Conservation (phyloP, 768 basidiomycete genomes). For the Pholiota microspora region DNA sequence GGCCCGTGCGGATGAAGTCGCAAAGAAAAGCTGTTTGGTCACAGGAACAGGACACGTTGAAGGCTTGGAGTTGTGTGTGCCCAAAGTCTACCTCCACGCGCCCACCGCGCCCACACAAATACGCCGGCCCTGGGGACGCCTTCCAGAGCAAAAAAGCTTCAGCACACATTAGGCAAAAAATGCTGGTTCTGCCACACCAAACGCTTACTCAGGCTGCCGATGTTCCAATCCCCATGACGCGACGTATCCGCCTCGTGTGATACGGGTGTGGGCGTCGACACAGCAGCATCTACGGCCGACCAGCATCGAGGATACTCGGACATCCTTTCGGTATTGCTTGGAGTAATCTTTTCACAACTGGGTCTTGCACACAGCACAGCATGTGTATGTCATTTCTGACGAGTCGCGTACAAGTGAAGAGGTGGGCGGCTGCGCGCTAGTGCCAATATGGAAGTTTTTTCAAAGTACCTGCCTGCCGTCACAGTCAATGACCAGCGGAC, state of each 20-base stretch:
- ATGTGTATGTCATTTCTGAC: background rate
- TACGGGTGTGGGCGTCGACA: background rate
- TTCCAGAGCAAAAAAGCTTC: background rate
- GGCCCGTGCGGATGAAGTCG: conserved; percentile 11
- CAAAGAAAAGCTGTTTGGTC: conserved; percentile 22
- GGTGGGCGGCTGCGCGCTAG: too few relatives aligned
- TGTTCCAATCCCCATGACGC: background rate
- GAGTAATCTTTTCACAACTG: background rate
- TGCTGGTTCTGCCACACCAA: conserved; percentile 14
- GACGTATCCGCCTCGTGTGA: conserved; percentile 6
- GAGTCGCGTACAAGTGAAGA: background rate
- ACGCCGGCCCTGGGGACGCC: background rate
- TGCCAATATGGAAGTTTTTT: too few relatives aligned
- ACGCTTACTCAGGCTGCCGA: conserved; percentile 8
- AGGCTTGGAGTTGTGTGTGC: background rate
- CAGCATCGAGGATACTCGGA: conserved; percentile 1
- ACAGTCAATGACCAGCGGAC: background rate
- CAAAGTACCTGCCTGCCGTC: background rate
- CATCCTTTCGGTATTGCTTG: background rate
- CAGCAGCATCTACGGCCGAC: background rate
- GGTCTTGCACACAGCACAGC: background rate
- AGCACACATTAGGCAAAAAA: conserved; percentile 9
- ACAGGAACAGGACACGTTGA: conserved; percentile 26
- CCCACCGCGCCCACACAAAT: conserved; percentile 1
- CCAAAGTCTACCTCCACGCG: conserved; percentile 1